A percentile compares a stretch with the other conserved stretches of the same genome.
Evolutionary conservation across 2,329 filamentous ascomycete genomes (phyloP).

Genomic region (Corinectria fuckeliana): DNA sequence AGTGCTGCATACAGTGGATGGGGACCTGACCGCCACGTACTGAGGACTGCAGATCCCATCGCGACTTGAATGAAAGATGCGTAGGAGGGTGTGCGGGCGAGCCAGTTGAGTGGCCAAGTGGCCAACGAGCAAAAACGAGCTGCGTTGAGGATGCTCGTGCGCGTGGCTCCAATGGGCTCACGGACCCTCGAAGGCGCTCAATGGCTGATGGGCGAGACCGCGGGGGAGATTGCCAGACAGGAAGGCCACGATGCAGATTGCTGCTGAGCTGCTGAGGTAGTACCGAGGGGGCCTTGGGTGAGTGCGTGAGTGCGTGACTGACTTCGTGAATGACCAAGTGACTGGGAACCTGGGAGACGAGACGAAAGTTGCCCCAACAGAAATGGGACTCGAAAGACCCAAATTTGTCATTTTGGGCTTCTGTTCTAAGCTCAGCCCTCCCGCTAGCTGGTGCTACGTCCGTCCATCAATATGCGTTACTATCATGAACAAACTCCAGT

Average conservation of each 20-base stretch:
- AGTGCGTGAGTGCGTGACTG: conserved; percentile 8
- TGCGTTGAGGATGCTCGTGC: conserved; percentile 19
- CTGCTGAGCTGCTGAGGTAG: background rate
- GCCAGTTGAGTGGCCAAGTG: conserved; percentile 36
- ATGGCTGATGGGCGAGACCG: conserved; percentile 17
- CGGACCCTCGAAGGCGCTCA: conserved; percentile 5
- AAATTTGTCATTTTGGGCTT: conserved; percentile 1
- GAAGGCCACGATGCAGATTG: conserved; percentile 2
- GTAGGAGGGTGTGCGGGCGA: conserved; percentile 33
- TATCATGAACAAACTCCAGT: conserved; percentile 4
- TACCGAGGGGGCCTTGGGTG: too few species aligned
- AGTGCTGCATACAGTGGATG: background rate
- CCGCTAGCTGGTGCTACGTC: conserved; percentile 1
- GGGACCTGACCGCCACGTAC: conserved; percentile 28
- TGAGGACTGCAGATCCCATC: conserved; percentile 34
- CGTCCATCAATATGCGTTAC: background rate
- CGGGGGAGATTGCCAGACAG: background rate
- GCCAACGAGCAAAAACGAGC: conserved; percentile 9
- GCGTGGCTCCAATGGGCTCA: conserved; percentile 39
- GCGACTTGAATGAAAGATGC: conserved; percentile 14
- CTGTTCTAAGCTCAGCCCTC: conserved; percentile 3
- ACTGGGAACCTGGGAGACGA: background rate
- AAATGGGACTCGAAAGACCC: background rate
- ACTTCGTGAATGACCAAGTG: background rate
- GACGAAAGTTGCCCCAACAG: background rate